Percentiles rank a stretch among this genome's conserved stretches.
Conservation (phyloP, 495 filamentous ascomycete species). For the Pyronema domesticum region DNA sequence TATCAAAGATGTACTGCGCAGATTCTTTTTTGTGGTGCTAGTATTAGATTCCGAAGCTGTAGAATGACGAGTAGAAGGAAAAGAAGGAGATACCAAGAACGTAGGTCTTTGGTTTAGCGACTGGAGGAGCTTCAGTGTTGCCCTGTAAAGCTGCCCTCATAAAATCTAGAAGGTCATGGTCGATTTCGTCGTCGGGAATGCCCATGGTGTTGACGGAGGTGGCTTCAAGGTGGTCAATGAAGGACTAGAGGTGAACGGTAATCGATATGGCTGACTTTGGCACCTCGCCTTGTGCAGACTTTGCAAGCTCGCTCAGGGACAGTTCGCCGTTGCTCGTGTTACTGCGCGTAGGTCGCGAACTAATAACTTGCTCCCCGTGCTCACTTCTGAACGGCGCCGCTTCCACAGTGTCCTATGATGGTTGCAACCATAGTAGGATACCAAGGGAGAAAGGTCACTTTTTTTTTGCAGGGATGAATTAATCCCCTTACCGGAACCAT, state of each 20-base stretch:
- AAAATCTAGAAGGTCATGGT: slow-evolving; percentile 72
- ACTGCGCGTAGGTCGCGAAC: no score
- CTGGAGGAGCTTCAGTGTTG: slow-evolving; percentile 33
- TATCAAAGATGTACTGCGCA: slow-evolving; percentile 77
- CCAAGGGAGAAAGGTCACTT: no score
- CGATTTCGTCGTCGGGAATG: slow-evolving; percentile 56
- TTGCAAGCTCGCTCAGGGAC: no score
- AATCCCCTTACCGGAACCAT: no score
- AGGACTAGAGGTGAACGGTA: neutral
- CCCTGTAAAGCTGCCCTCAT: slow-evolving; percentile 61
- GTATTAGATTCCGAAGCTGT: neutral
- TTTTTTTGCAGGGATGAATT: no score
- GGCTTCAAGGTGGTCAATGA: neutral
- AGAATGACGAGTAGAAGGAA: neutral
- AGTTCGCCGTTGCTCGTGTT: no score
- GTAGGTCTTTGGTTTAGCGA: slow-evolving; percentile 47
- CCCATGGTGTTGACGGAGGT: slow-evolving; percentile 4
- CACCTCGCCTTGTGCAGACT: no score
- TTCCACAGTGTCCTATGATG: no score
- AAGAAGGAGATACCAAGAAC: slow-evolving; percentile 35
- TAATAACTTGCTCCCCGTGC: no score
- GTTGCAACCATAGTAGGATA: no score
- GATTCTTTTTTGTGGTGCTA: slow-evolving; percentile 27
- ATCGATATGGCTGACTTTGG: neutral
- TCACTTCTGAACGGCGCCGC: no score